A percentile compares a stretch with the other conserved stretches of the same genome.
phyloP scores from a whole-genome alignment of 208 protist genomes.

The Trypanosoma platydactyli region DNA sequence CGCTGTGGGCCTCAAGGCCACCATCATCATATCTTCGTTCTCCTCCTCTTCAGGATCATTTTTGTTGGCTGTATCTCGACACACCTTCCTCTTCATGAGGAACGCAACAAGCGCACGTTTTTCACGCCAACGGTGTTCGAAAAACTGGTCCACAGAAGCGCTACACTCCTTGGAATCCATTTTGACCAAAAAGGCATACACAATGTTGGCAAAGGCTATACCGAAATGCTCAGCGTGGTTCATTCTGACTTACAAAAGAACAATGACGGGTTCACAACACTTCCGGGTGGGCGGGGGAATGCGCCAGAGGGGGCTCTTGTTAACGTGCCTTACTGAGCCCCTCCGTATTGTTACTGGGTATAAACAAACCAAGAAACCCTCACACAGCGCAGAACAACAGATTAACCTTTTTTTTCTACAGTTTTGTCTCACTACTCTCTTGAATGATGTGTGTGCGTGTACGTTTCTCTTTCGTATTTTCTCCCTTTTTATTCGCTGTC shows the following conservation, averaged over 20 bases:
- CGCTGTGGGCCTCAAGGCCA: not conserved
- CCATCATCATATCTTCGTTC: not conserved
- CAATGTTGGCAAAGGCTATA: slow-evolving; percentile 34
- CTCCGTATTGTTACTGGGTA: not conserved
- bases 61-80: not conserved
- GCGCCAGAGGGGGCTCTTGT: no score
- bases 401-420: not conserved
- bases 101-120: slow-evolving; percentile 20
- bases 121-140: slow-evolving; percentile 16
- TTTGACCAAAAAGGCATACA: slow-evolving; percentile 22
- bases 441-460: slow-evolving; percentile 10
- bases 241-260: slow-evolving; percentile 1
- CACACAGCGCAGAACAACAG: not conserved
- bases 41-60: not conserved
- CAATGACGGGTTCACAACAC: not conserved
- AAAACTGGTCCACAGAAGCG: slow-evolving; percentile 11
- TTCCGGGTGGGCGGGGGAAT: no score
- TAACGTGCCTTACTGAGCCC: no score
- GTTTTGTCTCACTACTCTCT: not conserved
- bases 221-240: slow-evolving; percentile 26
- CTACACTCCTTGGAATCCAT: slow-evolving; percentile 14
- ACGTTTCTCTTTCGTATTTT: no score
- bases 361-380: not conserved
- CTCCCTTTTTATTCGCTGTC: no score
- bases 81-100: slow-evolving; percentile 21